Evolutionary conservation across 1,284 basidiomycete genomes (phyloP).

Genomic region (Sanghuangporus baumii): DNA sequence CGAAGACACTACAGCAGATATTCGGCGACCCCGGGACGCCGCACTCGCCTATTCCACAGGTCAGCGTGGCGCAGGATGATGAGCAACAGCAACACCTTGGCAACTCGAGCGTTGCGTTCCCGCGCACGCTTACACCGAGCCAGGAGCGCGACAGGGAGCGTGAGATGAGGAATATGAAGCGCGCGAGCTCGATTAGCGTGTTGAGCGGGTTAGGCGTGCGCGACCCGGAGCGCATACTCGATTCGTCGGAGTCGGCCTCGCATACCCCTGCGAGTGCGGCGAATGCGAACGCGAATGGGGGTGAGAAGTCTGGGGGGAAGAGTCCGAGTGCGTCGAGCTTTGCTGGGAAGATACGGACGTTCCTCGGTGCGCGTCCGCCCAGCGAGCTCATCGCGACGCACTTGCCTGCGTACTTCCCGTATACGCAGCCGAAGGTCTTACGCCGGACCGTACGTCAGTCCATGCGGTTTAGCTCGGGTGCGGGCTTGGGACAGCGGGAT

Average conservation of each 20-base stretch:
- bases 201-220: conserved; percentile 87
- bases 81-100: conserved; percentile 25
- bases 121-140: conserved; percentile 17
- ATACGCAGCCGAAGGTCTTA: conserved; percentile 84
- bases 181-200: conserved; percentile 91
- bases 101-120: conserved; percentile 23
- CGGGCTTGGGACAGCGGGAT: conserved; percentile 36
- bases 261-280: conserved; percentile 18
- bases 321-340: conserved; percentile 42
- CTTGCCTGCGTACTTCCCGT: conserved; percentile 93
- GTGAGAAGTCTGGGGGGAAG: conserved; percentile 30
- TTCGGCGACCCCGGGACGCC: conserved; percentile 46
- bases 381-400: conserved; percentile 97
- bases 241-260: conserved; percentile 32
- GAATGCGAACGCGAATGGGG: conserved; percentile 15
- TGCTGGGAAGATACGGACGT: conserved; percentile 77
- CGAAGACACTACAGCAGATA: conserved; percentile 46
- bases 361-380: conserved; percentile 96
- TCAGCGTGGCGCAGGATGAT: conserved; percentile 27
- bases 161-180: conserved; percentile 69
- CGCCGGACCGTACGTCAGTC: conserved; percentile 82
- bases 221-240: conserved; percentile 59
- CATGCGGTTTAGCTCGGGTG: conserved; percentile 44
- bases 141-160: conserved; percentile 20
- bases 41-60: conserved; percentile 23